Evolutionary conservation across 305 asterid genomes (phyloP), one percentile per base, ranked within the genome.

Genomic region (Fraxinus platypoda): DNA sequence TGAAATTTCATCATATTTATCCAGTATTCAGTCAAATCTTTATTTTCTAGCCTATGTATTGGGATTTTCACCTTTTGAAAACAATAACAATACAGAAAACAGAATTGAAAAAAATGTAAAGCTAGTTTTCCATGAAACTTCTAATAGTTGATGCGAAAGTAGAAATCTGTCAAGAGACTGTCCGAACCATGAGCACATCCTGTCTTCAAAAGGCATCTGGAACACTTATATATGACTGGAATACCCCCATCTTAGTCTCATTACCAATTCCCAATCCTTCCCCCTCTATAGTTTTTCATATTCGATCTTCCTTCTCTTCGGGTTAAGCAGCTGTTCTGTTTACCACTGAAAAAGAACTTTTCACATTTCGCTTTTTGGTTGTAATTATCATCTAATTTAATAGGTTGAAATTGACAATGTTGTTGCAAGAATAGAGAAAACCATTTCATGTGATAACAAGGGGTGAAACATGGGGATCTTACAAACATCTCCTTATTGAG

Each of bases 401-500:
- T 76, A 26, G 9, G 15, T 77, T n/a, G 49, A 66, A 84, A 38
- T 17, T 15, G 25, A 4, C 70, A 49, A 74, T 66, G 11, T 35
- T n/a, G 57, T 54, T 38, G 81, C 81, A 75, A 74, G 52, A 77
- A 54, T 3, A 35, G 52, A 80, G 37, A 86, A 64, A 78, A 77
- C 33, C 78, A 64, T 54, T 72, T 76, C 35, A 73, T 68, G 30
- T 7, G 72, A 78, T 12, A 15, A 21, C 31, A 82, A 77, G 19
- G 23, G 17, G 6, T 17, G 54, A 66, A 77, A 11, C 74, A 76
- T 19, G 54, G 75, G 76, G 35, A 35, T 75, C 35, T 74, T 21
- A 49, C 70, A 34, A 76, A 81, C 81, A 73, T 80, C 86, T 82
- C 87, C 83, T 89, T 85, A 89, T 87, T 85, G 35, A 30, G 33